Base-by-base conservation (phyloP, 75 land plant species). In the Adiantum capillusveneris region DNA sequence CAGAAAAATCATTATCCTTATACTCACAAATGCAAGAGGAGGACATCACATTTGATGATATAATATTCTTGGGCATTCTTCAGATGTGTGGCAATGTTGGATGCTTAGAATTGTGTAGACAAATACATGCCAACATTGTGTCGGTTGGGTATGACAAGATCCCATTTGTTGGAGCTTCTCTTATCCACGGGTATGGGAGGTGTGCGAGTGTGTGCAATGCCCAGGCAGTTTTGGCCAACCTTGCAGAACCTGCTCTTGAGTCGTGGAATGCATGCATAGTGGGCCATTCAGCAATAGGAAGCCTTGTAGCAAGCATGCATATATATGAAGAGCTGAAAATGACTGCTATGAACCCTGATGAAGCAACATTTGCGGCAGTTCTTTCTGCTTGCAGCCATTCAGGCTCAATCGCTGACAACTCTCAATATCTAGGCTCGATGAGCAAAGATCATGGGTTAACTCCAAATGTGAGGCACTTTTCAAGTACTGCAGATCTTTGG, bases 371-470 rank as follows among this genome's bases (percentile, higher is more conserved):
- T 42, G 71, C 74, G 21, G 64, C 71, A 19, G 65, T 80, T 20
- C 30, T 84, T 57, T 73, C 79, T 43, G 83, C 83, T 44, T 84
- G 87, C 68, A 65, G 66, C 25, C 84, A 81, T 70, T 60, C 64
- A 18, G 66, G 66, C 26, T 41, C 31, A 13, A 58, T 55, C 60
- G 42, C 31, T 12, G 62, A 30, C 31, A 56, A 62, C 21, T 55
- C 30, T 36, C 27, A 36, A 19, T 55, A 36, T 41, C 56, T 57
- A 25, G 19, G 26, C 31, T 30, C 66, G 20, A 64, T 64, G 66
- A 29, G 30, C 13, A 37, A 31, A 30, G 37, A 34, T 36, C 44
- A 68, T n/a, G 53, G 66, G 12, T 34, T 64, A 14, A 34, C 44
- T 14, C 66, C 69, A 48, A 11, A 25, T 19, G 70, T 41, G 0